phyloP scores from a whole-genome alignment of 2,329 filamentous ascomycete species.

The Pseudogymnoascus sp. region DNA sequence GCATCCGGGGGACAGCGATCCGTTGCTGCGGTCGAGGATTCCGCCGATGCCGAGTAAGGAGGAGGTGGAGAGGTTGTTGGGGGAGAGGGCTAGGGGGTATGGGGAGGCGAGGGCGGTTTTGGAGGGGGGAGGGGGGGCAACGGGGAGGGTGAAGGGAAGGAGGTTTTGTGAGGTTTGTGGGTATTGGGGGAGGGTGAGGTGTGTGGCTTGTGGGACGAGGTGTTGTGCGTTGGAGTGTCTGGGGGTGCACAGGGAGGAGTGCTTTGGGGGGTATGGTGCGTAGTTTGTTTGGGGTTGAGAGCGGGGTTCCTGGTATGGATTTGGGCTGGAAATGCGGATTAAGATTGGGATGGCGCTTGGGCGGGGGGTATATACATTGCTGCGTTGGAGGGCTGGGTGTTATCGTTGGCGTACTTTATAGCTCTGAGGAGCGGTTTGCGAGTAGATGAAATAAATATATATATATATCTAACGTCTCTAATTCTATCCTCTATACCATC shows the following conservation, averaged over 20 bases:
- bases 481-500: not conserved
- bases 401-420: not conserved
- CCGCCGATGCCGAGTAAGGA: conserved; percentile 49
- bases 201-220: conserved; percentile 67
- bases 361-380: not conserved
- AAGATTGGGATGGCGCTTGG: not conserved
- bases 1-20: conserved; percentile 45
- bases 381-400: not conserved
- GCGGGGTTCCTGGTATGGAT: too few species aligned
- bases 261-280: conserved; percentile 53
- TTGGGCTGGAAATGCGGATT: too few species aligned
- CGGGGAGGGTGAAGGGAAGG: conserved; percentile 45
- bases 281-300: conserved; percentile 10
- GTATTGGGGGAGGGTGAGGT: conserved; percentile 70
- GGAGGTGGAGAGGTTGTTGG: conserved; percentile 56
- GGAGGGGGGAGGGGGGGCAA: conserved; percentile 30
- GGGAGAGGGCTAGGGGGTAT: conserved; percentile 58
- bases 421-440: not conserved
- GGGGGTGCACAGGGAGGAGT: conserved; percentile 62
- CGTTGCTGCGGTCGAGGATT: conserved; percentile 49
- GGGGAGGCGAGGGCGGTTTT: conserved; percentile 48
- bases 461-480: not conserved
- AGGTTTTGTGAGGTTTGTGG: conserved; percentile 73
- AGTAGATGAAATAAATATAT: not conserved
- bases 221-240: conserved; percentile 73